These are phyloP conservation scores for Uncinocarpus reesii DNA, from an alignment of 2,329 filamentous ascomycete species.

Conservation along the genomic window DNA sequence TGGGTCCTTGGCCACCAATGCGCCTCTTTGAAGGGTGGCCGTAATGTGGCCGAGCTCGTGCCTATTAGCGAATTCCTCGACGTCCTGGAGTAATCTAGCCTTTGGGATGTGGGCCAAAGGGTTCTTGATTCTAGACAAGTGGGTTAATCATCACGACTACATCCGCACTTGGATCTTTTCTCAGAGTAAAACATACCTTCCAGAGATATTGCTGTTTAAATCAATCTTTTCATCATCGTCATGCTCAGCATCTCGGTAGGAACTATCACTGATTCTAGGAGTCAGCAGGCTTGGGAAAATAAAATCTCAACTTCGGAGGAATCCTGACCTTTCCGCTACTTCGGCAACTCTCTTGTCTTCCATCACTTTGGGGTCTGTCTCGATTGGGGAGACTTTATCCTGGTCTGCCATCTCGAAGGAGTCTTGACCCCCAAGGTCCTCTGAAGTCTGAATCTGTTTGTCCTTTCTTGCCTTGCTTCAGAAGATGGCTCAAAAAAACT, in stretches of 20 bases:
- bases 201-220: slow-evolving; percentile 24
- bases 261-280: background rate
- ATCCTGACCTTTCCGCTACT: background rate
- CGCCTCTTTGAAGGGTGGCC: slow-evolving; percentile 39
- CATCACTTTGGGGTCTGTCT: background rate
- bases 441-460: background rate
- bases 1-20: slow-evolving; percentile 42
- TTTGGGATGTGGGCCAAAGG: slow-evolving; percentile 36
- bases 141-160: background rate
- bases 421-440: background rate
- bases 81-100: slow-evolving; percentile 31
- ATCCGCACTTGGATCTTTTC: background rate
- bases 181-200: slow-evolving; percentile 19
- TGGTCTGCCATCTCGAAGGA: background rate
- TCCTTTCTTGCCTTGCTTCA: background rate
- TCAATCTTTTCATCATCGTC: slow-evolving; percentile 21
- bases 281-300: background rate
- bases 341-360: background rate
- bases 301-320: too few relatives aligned
- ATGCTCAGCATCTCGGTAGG: slow-evolving; percentile 17
- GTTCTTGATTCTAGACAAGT: slow-evolving; percentile 37
- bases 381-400: background rate
- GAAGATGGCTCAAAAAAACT: background rate
- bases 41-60: slow-evolving; percentile 34
- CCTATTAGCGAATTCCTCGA: slow-evolving; percentile 35